These are phyloP conservation scores for Ascochyta koolunga DNA, from an alignment of 2,329 filamentous ascomycete genomes.

Conservation along the genomic window DNA sequence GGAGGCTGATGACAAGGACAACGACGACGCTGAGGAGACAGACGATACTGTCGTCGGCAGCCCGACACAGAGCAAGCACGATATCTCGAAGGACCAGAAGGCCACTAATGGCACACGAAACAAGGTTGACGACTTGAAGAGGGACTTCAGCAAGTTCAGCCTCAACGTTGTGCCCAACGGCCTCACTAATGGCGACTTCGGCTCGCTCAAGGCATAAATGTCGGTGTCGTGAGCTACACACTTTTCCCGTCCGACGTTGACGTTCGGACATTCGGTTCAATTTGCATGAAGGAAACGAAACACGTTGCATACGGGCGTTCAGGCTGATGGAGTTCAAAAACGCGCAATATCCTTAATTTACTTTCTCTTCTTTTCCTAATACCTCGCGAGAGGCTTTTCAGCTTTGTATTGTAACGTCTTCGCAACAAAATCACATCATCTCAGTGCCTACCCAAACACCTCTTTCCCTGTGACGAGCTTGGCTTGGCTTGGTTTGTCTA, in stretches of 20 bases:
- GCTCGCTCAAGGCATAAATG: slow-evolving; percentile 10
- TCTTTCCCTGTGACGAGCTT: neutral
- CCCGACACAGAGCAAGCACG: slow-evolving; percentile 19
- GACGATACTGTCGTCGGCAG: slow-evolving; percentile 19
- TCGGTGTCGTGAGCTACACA: neutral
- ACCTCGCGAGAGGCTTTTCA: neutral
- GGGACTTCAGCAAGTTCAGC: slow-evolving; percentile 18
- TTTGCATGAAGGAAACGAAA: slow-evolving; percentile 9
- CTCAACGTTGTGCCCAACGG: slow-evolving; percentile 13
- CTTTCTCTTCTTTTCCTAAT: slow-evolving; percentile 1
- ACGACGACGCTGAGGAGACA: slow-evolving; percentile 13
- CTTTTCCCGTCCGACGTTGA: neutral
- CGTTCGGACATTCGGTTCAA: slow-evolving; percentile 6
- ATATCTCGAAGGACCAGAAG: slow-evolving; percentile 17
- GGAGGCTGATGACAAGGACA: slow-evolving; percentile 1
- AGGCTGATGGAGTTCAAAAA: neutral
- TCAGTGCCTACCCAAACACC: too few relatives aligned
- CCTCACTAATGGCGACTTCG: slow-evolving; percentile 14
- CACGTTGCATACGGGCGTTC: slow-evolving; percentile 12
- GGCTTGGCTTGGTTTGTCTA: neutral
- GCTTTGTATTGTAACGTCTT: slow-evolving; percentile 7
- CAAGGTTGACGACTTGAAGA: slow-evolving; percentile 13
- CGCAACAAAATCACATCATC: neutral
- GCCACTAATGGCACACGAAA: neutral
- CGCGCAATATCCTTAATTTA: slow-evolving; percentile 5